Base-by-base conservation (phyloP, 345 rosid species). In the Fremontodendron californicum region DNA sequence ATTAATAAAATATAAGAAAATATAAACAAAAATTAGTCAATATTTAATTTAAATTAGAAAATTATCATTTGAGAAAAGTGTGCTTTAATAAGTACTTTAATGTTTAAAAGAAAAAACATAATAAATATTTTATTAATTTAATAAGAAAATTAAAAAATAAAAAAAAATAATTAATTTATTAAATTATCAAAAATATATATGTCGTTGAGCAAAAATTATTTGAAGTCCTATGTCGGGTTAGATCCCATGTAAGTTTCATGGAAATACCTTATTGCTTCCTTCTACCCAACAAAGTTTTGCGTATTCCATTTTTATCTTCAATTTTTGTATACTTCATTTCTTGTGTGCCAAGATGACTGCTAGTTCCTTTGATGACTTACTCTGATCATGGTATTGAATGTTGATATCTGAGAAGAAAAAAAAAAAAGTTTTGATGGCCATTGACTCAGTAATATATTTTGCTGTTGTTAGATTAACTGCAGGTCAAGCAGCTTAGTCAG, bases 221-320 rank as follows among this genome's bases (percentile, higher is more conserved):
- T n/a, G n/a, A n/a, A n/a, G n/a, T n/a, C n/a, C n/a, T n/a, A n/a
- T n/a, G n/a, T n/a, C n/a, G 72, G 39, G 51, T 63, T 76, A 16
- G 75, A 62, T 75, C 46, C 55, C 62, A 39, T 63, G 35, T 16
- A 27, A 51, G 65, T 69, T 57, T 21, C 55, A 52, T 74, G 55
- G 37, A 70, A 43, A 71, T 23, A 68, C 49, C 75, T n/a, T 54
- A 52, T 31, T 49, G 51, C 73, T 65, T 62, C 65, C 16, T 66
- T 65, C 49, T 16, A 35, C 51, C 52, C 48, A 19, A 77, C 78
- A 81, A 46, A 48, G 13, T 45, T 64, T 64, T 45, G 55, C 8
- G 15, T 7, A 57, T 65, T 39, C 70, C 37, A 3, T 2, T 57
- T 55, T 42, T 16, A 18, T 23, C 15, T 33, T 43, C 15, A 42